phyloP scores from a whole-genome alignment of 495 filamentous ascomycete genomes.

The Collariella sp. region DNA sequence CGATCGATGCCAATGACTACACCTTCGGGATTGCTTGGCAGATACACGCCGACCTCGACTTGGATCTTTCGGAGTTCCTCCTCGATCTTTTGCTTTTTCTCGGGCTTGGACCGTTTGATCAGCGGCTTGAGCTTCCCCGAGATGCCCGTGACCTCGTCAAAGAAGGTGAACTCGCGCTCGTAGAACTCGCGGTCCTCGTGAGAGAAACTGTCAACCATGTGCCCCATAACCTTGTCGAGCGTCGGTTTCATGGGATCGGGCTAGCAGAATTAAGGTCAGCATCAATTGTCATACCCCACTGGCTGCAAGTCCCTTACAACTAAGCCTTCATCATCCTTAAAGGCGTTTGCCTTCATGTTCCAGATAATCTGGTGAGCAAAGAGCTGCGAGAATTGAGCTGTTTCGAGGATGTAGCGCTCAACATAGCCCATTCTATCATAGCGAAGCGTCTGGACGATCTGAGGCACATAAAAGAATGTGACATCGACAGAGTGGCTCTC shows the following conservation, averaged over 20 bases:
- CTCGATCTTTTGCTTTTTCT: conserved; percentile 99
- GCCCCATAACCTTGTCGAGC: conserved; percentile 80
- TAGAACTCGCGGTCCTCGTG: conserved; percentile 74
- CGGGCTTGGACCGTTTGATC: conserved; percentile 85
- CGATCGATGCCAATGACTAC: conserved; percentile 96
- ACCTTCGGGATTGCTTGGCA: conserved; percentile 94
- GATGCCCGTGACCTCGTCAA: conserved; percentile 90
- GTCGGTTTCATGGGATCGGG: conserved; percentile 90
- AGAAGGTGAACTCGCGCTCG: conserved; percentile 92
- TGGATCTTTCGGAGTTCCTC: conserved; percentile 95
- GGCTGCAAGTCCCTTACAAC: conserved; percentile 50
- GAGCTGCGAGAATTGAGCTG: conserved; percentile 86
- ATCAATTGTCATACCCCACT: not conserved
- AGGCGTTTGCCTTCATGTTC: conserved; percentile 99
- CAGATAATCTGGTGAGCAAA: conserved; percentile 99
- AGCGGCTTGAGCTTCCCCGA: conserved; percentile 92
- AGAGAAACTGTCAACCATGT: conserved; percentile 75
- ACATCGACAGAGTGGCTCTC: conserved; percentile 91
- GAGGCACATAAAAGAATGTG: conserved; percentile 97
- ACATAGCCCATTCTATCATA: conserved; percentile 94
- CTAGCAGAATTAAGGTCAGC: conserved; percentile 31
- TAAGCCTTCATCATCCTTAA: conserved; percentile 89
- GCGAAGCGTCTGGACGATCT: conserved; percentile 92
- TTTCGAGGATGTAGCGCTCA: conserved; percentile 92
- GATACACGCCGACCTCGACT: conserved; percentile 92